A percentile compares a stretch with the other conserved stretches of the same genome.
Evolutionary conservation across 768 basidiomycete genomes (phyloP).

Genomic region (Rhizopogon sp.): DNA sequence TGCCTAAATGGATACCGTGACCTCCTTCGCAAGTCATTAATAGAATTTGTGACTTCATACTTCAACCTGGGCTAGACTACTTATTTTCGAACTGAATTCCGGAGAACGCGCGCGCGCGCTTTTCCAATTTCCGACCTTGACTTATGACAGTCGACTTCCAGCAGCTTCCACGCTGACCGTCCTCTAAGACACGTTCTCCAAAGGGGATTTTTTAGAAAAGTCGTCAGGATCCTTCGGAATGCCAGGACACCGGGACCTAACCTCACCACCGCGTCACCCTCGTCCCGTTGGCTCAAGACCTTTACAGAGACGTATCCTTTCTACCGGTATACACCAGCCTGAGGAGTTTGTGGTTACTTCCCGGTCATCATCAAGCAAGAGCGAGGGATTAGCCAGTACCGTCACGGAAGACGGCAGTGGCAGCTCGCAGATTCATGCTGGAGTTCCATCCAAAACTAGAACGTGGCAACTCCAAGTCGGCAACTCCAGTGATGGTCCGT

Average conservation of each 20-base stretch:
- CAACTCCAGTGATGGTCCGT: background rate
- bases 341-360: conserved; percentile 10
- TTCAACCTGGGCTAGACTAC: no score
- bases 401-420: background rate
- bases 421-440: background rate
- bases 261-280: background rate
- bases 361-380: conserved; percentile 5
- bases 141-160: background rate
- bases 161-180: background rate
- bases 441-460: background rate
- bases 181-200: background rate
- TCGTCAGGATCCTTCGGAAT: background rate
- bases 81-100: background rate
- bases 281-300: background rate
- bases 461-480: background rate
- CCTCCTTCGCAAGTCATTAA: no score
- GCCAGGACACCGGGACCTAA: background rate
- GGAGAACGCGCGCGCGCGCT: background rate
- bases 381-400: background rate
- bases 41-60: background rate
- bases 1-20: no score
- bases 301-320: background rate
- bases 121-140: background rate
- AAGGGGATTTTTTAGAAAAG: background rate
- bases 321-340: conserved; percentile 6